Conservation (phyloP, 768 basidiomycete genomes). For the Botryobasidium botryosum region DNA sequence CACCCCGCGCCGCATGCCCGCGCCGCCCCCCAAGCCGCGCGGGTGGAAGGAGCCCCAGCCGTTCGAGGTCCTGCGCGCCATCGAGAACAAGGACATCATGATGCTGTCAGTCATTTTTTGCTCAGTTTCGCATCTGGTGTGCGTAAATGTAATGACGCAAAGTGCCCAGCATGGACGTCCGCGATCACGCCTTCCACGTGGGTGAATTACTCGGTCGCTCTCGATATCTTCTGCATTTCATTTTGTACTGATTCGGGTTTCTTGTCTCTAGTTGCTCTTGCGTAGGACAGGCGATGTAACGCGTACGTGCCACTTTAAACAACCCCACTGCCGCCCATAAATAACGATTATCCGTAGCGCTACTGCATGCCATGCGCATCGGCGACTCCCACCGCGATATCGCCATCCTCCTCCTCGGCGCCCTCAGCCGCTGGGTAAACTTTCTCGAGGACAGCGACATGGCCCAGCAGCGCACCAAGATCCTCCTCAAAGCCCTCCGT, state of each 20-base stretch:
- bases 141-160: not conserved
- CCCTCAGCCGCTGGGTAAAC: slow-evolving; percentile 85
- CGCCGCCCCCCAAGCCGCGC: not conserved
- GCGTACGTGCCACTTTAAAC: too few species aligned
- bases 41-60: slow-evolving; percentile 27
- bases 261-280: slow-evolving; percentile 41
- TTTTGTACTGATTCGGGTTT: not conserved
- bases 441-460: slow-evolving; percentile 71
- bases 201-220: slow-evolving; percentile 18
- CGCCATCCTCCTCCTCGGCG: slow-evolving; percentile 73
- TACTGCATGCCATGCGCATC: slow-evolving; percentile 65
- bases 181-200: slow-evolving; percentile 67
- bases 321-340: too few species aligned
- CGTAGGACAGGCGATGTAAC: slow-evolving; percentile 73
- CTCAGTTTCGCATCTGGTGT: slow-evolving; percentile 14
- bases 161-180: slow-evolving; percentile 27
- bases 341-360: too few species aligned
- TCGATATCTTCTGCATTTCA: not conserved
- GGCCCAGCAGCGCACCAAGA: slow-evolving; percentile 44
- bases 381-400: slow-evolving; percentile 37
- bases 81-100: slow-evolving; percentile 69
- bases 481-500: slow-evolving; percentile 67
- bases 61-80: slow-evolving; percentile 60
- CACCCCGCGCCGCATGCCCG: slow-evolving; percentile 1
- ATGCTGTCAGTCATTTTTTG: slow-evolving; percentile 50